Evolutionary conservation across 108 stramenopile species (phyloP).

Genomic region (Skeletonema grethae): DNA sequence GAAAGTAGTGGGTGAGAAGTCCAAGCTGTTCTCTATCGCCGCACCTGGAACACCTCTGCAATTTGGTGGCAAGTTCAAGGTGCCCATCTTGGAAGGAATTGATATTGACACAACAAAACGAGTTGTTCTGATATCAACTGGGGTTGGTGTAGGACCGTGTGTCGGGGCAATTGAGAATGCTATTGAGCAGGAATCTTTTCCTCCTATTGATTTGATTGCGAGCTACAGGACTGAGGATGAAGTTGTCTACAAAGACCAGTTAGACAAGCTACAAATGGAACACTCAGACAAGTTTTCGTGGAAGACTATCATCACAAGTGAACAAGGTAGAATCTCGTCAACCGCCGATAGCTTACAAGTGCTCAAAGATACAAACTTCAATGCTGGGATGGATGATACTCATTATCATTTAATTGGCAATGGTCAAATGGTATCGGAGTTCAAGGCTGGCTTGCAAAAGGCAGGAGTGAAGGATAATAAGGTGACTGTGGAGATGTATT

Average conservation of each 20-base stretch:
- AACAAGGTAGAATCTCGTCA: constrained; percentile 36
- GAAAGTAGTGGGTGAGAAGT: constrained; percentile 50
- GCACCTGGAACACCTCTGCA: constrained; percentile 30
- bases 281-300: constrained; percentile 28
- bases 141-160: constrained; percentile 59
- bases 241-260: constrained; percentile 27
- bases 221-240: constrained; percentile 44
- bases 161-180: constrained; percentile 51
- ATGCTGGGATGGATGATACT: constrained; percentile 14
- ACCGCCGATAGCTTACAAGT: constrained; percentile 9
- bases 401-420: constrained; percentile 68
- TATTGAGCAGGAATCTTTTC: constrained; percentile 14
- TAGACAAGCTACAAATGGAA: constrained; percentile 18
- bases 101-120: constrained; percentile 10
- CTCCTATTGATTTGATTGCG: constrained; percentile 47
- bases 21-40: constrained; percentile 34
- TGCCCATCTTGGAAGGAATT: constrained; percentile 59
- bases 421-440: constrained; percentile 57
- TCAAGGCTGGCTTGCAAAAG: constrained; percentile 36
- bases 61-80: constrained; percentile 59
- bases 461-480: constrained; percentile 47
- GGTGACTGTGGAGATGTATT: constrained; percentile 57
- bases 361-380: constrained; percentile 1
- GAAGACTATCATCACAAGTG: constrained; percentile 35
- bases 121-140: constrained; percentile 52